phyloP scores from a whole-genome alignment of 2,329 filamentous ascomycete genomes.

The Trichoderma afroharzianum region DNA sequence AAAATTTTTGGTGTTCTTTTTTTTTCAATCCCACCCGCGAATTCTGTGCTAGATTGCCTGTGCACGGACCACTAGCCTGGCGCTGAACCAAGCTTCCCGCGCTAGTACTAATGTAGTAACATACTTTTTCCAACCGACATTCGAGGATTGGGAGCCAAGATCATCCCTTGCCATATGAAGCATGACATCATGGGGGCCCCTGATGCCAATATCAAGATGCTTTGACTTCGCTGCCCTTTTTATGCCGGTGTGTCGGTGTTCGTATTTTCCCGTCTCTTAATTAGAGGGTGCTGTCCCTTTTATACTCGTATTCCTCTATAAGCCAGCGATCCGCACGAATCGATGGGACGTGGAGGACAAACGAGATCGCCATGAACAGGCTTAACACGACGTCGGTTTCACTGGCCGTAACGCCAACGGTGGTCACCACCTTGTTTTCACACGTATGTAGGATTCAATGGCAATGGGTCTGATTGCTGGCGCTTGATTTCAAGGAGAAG shows the following conservation, averaged over 20 bases:
- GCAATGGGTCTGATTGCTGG: neutral
- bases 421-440: conserved; percentile 79
- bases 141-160: conserved; percentile 1
- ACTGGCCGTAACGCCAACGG: conserved; percentile 80
- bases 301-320: neutral
- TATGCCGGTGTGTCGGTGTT: neutral
- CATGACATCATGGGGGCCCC: conserved; percentile 21
- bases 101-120: conserved; percentile 5
- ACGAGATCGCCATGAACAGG: conserved; percentile 37
- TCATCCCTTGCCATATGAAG: neutral
- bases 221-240: neutral
- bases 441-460: conserved; percentile 58
- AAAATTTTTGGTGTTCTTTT: conserved; percentile 18
- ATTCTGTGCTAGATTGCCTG: neutral
- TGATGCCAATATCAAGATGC: conserved; percentile 8
- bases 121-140: neutral
- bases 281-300: neutral
- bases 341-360: neutral
- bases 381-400: conserved; percentile 80
- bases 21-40: neutral
- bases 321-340: neutral
- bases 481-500: neutral
- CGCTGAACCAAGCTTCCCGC: neutral
- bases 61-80: conserved; percentile 14
- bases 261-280: neutral